These are phyloP conservation scores for Paraconiothyrium sp. DNA, from an alignment of 2,329 filamentous ascomycete genomes.

Conservation along the genomic window DNA sequence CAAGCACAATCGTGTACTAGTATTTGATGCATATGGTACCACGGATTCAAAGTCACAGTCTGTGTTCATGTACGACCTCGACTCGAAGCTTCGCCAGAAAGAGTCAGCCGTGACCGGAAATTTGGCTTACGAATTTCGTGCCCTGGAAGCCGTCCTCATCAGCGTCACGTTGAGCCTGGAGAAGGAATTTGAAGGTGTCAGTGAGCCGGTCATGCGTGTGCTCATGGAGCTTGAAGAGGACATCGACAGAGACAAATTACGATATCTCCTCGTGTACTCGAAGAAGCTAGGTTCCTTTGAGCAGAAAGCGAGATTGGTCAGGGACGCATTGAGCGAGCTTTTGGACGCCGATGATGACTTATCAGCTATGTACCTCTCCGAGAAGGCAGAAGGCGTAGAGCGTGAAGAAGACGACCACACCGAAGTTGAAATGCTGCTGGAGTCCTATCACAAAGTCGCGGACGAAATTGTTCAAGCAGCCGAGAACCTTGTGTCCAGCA, in stretches of 20 bases:
- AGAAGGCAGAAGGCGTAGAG: conserved; percentile 78
- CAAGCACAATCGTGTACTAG: conserved; percentile 90
- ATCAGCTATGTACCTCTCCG: conserved; percentile 92
- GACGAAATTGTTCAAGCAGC: conserved; percentile 98
- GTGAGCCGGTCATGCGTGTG: conserved; percentile 89
- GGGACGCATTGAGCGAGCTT: conserved; percentile 93
- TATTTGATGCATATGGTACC: conserved; percentile 96
- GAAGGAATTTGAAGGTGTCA: conserved; percentile 91
- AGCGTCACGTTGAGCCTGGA: conserved; percentile 92
- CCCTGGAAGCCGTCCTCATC: conserved; percentile 92
- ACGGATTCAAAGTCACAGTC: conserved; percentile 95
- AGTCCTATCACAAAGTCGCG: conserved; percentile 97
- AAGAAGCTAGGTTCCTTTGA: conserved; percentile 97
- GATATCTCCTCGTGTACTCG: conserved; percentile 89
- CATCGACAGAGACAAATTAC: conserved; percentile 92
- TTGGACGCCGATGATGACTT: conserved; percentile 96
- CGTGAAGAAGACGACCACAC: conserved; percentile 88
- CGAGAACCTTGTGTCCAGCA: conserved; percentile 90
- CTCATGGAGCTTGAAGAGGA: conserved; percentile 93
- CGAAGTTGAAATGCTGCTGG: conserved; percentile 94
- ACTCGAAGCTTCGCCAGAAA: conserved; percentile 90
- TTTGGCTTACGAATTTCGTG: conserved; percentile 94
- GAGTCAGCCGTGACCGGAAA: conserved; percentile 60
- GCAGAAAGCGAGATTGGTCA: conserved; percentile 92
- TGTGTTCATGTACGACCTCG: conserved; percentile 96